A percentile compares a stretch with the other conserved stretches of the same genome.
Evolutionary conservation across 345 rosid species (phyloP).

Genomic region (Excoecaria agallocha): DNA sequence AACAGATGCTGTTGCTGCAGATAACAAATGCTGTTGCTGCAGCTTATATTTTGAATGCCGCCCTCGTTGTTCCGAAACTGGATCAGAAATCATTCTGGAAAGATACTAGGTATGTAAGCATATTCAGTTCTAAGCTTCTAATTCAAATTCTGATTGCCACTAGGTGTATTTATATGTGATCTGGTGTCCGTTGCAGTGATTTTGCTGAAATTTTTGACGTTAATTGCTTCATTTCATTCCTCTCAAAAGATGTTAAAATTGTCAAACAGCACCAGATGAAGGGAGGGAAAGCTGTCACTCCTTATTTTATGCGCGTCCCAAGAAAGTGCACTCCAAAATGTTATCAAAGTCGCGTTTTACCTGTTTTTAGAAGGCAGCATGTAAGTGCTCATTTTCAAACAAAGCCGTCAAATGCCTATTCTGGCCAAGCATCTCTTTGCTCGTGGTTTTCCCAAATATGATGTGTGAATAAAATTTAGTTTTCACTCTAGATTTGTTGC

Average conservation of each 20-base stretch:
- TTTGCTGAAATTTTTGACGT: conserved; percentile 82
- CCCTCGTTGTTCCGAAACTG: conserved; percentile 82
- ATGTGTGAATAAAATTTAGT: too few relatives aligned
- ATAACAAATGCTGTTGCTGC: conserved; percentile 88
- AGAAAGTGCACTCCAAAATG: conserved; percentile 74
- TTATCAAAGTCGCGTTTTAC: conserved; percentile 53
- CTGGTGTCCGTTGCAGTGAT: conserved; percentile 52
- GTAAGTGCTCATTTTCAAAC: conserved; percentile 29
- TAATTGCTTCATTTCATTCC: conserved; percentile 72
- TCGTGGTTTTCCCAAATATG: too few relatives aligned
- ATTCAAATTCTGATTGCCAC: conserved; percentile 12
- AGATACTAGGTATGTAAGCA: conserved; percentile 59
- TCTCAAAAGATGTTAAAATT: conserved; percentile 60
- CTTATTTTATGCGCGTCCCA: conserved; percentile 70
- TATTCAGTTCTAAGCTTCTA: background rate
- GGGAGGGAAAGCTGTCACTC: conserved; percentile 47
- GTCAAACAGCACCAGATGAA: conserved; percentile 60
- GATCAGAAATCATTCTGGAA: conserved; percentile 92
- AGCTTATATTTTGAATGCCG: conserved; percentile 88
- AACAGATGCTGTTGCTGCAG: too few relatives aligned
- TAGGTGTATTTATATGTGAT: conserved; percentile 11
- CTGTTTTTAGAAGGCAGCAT: conserved; percentile 48
- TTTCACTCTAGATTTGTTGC: too few relatives aligned
- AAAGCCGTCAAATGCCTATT: too few relatives aligned
- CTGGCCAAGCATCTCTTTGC: too few relatives aligned